Conservation (phyloP, 2,329 filamentous ascomycete genomes). For the Verticillium albo-atrum region DNA sequence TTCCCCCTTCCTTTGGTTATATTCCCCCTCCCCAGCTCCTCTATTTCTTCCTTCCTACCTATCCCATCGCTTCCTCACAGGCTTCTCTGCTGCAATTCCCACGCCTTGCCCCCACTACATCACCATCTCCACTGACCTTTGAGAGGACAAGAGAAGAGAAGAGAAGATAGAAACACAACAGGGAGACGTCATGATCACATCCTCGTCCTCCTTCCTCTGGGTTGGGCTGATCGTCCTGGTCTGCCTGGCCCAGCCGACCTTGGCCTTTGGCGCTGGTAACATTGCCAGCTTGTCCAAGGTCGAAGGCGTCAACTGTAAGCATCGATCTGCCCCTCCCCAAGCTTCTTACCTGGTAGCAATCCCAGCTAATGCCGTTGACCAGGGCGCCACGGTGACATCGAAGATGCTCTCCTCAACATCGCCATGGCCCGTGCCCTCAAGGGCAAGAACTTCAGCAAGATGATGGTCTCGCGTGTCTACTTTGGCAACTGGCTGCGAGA, state of each 20-base stretch:
- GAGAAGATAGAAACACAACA: conserved; percentile 2
- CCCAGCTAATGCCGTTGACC: conserved; percentile 12
- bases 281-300: conserved; percentile 77
- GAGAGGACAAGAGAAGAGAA: background rate
- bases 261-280: conserved; percentile 85
- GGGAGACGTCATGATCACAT: conserved; percentile 36
- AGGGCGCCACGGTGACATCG: conserved; percentile 88
- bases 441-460: conserved; percentile 80
- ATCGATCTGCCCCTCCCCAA: background rate
- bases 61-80: background rate
- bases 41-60: conserved; percentile 2
- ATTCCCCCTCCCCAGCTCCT: conserved; percentile 6
- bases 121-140: background rate
- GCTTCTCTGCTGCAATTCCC: background rate
- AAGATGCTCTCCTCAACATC: conserved; percentile 79
- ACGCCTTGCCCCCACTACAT: background rate
- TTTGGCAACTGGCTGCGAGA: conserved; percentile 92
- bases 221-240: conserved; percentile 59
- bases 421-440: conserved; percentile 48
- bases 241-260: conserved; percentile 60
- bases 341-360: background rate
- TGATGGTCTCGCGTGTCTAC: conserved; percentile 85
- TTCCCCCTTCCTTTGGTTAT: conserved; percentile 8
- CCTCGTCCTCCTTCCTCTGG: conserved; percentile 45
- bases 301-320: conserved; percentile 76